A percentile compares a stretch with the other conserved stretches of the same genome.
These are phyloP conservation scores for Hura crepitans DNA, from an alignment of 441 rosid genomes.

Conservation along the genomic window DNA sequence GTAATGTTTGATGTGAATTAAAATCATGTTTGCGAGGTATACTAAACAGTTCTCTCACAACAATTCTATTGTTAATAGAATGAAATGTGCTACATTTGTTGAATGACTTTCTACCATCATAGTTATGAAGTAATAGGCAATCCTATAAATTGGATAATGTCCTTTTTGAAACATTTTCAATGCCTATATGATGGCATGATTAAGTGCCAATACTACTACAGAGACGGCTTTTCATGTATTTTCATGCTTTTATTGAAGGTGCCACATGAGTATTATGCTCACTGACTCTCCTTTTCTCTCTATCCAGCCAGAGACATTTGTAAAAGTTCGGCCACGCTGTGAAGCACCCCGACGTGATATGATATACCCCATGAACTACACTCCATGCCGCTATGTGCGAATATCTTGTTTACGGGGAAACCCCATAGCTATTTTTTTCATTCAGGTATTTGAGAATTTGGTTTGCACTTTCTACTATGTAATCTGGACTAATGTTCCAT, in stretches of 20 bases:
- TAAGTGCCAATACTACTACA: background rate
- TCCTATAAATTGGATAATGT: background rate
- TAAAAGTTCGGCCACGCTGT: conserved; percentile 79
- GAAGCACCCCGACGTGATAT: conserved; percentile 93
- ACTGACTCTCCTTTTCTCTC: conserved; percentile 16
- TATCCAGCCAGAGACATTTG: conserved; percentile 78
- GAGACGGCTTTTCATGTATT: background rate
- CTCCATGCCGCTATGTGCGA: conserved; percentile 75
- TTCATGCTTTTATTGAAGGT: conserved; percentile 10
- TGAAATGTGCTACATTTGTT: background rate
- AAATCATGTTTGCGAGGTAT: conserved; percentile 3
- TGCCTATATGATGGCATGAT: background rate
- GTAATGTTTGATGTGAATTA: background rate
- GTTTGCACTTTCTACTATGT: conserved; percentile 4
- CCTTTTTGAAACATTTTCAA: background rate
- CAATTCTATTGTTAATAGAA: background rate
- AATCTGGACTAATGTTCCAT: background rate
- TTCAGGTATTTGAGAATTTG: conserved; percentile 49
- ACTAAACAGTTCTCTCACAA: background rate
- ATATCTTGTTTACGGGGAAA: conserved; percentile 86
- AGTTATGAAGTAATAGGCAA: background rate
- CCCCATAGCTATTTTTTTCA: conserved; percentile 82
- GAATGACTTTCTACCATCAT: background rate
- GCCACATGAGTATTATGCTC: background rate
- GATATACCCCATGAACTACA: conserved; percentile 72